phyloP scores from a whole-genome alignment of 1,139 yeast species.

The Scheffersomyces illinoinensis region DNA sequence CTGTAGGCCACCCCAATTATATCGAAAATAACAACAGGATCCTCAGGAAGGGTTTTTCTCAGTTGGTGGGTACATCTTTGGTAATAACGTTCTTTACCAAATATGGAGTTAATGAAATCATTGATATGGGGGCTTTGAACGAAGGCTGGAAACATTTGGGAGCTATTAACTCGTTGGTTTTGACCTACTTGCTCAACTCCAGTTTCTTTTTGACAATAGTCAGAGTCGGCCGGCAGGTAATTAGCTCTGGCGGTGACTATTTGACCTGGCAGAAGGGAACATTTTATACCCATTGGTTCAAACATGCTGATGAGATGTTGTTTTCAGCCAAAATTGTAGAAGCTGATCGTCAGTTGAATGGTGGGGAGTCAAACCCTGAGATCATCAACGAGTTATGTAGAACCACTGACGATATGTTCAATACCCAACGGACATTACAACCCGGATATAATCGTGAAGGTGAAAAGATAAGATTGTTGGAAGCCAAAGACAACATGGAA shows the following conservation, averaged over 20 bases:
- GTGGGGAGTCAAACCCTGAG: constrained; percentile 36
- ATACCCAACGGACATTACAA: constrained; percentile 27
- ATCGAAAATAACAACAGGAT: constrained; percentile 29
- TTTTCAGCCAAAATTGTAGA: constrained; percentile 68
- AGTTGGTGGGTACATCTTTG: constrained; percentile 32
- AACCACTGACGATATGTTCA: constrained; percentile 22
- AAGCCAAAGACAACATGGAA: constrained; percentile 45
- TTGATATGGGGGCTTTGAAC: constrained; percentile 32
- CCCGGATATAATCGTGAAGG: constrained; percentile 42
- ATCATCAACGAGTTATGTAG: constrained; percentile 44
- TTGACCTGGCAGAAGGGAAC: constrained; percentile 69
- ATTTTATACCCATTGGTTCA: constrained; percentile 63
- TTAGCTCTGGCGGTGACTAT: constrained; percentile 53
- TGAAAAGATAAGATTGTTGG: constrained; percentile 39
- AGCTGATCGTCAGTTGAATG: constrained; percentile 56
- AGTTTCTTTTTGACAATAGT: constrained; percentile 63
- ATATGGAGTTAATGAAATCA: constrained; percentile 37
- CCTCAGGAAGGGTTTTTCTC: constrained; percentile 29
- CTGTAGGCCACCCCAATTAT: constrained; percentile 60
- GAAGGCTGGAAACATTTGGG: constrained; percentile 45
- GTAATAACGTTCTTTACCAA: constrained; percentile 40
- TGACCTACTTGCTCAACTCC: constrained; percentile 64
- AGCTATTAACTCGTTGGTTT: constrained; percentile 60
- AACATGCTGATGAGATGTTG: constrained; percentile 67
- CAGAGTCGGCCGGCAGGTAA: constrained; percentile 51